Base-by-base conservation (phyloP, 1,139 yeast genomes). In the Lodderomyces orthopsilosis region DNA sequence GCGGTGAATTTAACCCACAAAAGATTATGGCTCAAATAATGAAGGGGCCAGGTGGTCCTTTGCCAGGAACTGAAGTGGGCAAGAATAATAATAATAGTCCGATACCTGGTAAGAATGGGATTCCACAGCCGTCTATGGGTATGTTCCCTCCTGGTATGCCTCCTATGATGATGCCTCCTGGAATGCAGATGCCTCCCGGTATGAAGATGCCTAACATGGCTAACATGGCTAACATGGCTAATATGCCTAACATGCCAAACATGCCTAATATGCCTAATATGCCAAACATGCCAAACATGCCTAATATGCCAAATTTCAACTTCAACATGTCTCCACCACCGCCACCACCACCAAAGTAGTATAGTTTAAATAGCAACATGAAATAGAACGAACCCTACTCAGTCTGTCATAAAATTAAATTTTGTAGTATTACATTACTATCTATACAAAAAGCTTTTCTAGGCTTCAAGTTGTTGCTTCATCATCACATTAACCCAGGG, bases 1-100 rank as follows among this genome's bases (percentile, higher is more conserved):
- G 95, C 46, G 83, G 86, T 7, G 93, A 85, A 50, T 89, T 82
- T 66, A 85, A 87, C 51, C 95, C 82, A 9, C 74, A 75, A 44
- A 71, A 72, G 48, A 58, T 73, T 22, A 68, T 73, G 75, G 71
- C 70, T 1, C 66, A 68, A 46, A 62, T 72, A 32, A 68, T 73
- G 74, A 47, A 50, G 38, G 67, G 69, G 6, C 49, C 56, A 12
- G 59, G 53, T 3, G 48, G 50, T 8, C 22, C 35, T 3, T 8
- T 28, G 13, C 40, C 40, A 9, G 34, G 34, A 10, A 14, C 40
- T 19, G 26, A 34, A n/a, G 36, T 34, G 12, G 35, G 35, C 23
- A 32, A 32, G 9, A 7, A 7, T 10, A 10, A 10, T 21, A 21
- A 6, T 4, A 10, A 10, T 8, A 24, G 27, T 21, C 22, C 24